Evolutionary conservation across 202 grass and related monocot species (phyloP).

Genomic region (Panicum hallii): DNA sequence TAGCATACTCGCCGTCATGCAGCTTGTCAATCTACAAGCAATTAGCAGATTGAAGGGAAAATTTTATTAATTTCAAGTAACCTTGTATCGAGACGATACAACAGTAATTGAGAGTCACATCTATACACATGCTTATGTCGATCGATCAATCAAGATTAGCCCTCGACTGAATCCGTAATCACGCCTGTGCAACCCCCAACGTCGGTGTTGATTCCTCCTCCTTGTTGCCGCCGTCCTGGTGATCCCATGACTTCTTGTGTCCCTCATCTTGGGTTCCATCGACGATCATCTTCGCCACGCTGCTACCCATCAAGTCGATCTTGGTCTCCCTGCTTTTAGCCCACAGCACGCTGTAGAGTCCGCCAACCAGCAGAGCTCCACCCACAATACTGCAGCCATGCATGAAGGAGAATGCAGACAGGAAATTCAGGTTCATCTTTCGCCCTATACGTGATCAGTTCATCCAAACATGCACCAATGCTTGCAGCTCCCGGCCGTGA

Average conservation of each 20-base stretch:
- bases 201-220: not conserved
- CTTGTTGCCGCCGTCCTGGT: not conserved
- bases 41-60: too few species aligned
- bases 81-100: too few species aligned
- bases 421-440: not conserved
- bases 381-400: conserved; percentile 60
- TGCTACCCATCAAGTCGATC: not conserved
- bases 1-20: too few species aligned
- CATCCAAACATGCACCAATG: too few species aligned
- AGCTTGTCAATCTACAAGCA: too few species aligned
- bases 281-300: too few species aligned
- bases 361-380: conserved; percentile 55
- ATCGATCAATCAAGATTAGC: not conserved
- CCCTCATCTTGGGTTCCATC: not conserved
- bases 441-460: not conserved
- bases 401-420: not conserved
- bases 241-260: not conserved
- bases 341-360: conserved; percentile 65
- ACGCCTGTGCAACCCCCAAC: not conserved
- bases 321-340: conserved; percentile 55
- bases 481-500: too few species aligned
- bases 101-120: too few species aligned
- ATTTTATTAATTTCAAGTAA: too few species aligned
- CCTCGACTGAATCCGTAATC: not conserved
- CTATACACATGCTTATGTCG: too few species aligned